Evolutionary conservation across 345 rosid species (phyloP).

Genomic region (Turritis glabra): DNA sequence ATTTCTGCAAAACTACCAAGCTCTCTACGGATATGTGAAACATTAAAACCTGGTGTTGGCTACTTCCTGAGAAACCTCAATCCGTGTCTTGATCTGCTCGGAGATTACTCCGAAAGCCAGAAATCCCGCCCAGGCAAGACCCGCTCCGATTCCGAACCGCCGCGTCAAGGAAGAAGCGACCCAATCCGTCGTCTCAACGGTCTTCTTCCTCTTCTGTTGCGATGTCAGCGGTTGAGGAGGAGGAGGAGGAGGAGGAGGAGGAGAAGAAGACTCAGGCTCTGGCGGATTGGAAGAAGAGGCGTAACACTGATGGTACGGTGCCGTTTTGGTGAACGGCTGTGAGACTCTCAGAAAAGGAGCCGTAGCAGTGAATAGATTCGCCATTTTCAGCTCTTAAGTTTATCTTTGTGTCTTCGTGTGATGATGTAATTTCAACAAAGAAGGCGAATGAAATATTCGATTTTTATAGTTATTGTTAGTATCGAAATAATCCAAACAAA

Average conservation of each 20-base stretch:
- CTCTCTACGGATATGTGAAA: neutral
- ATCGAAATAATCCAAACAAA: neutral
- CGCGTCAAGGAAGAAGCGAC: conserved; percentile 82
- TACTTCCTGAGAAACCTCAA: conserved; percentile 76
- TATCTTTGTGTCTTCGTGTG: conserved; percentile 18
- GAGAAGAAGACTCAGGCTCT: neutral
- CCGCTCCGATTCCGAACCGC: conserved; percentile 88
- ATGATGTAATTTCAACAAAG: neutral
- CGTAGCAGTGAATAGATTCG: conserved; percentile 20
- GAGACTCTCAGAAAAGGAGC: conserved; percentile 29
- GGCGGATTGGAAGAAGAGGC: conserved; percentile 41
- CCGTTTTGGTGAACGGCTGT: conserved; percentile 18
- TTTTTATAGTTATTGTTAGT: neutral
- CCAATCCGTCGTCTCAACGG: conserved; percentile 77
- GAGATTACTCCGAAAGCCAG: conserved; percentile 81
- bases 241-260: conserved; percentile 41
- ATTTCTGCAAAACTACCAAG: neutral
- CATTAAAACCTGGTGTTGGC: conserved; percentile 65
- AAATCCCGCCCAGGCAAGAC: conserved; percentile 87
- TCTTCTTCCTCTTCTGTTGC: conserved; percentile 47
- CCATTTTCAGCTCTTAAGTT: conserved; percentile 6
- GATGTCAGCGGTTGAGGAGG: conserved; percentile 40
- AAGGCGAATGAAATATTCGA: neutral
- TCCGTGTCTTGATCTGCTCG: conserved; percentile 84
- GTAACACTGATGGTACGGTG: conserved; percentile 26